Percentiles rank a stretch among this genome's conserved stretches.
Conservation (phyloP, 495 filamentous ascomycete species). For the Hyaloscypha bicolor region DNA sequence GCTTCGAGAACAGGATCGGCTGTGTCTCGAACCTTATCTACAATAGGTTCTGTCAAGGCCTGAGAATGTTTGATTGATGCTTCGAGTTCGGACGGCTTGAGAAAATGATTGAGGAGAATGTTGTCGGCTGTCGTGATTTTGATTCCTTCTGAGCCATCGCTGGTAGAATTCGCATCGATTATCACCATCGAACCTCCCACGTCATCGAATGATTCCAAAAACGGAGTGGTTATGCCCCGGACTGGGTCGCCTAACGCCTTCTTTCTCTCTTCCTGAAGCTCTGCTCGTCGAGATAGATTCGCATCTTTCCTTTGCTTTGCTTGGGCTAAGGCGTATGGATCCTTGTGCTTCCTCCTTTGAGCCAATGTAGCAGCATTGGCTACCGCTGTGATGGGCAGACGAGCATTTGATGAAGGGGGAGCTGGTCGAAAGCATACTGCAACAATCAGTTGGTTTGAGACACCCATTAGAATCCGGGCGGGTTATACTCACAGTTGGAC, state of each 20-base stretch:
- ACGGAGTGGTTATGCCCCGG: conserved; percentile 74
- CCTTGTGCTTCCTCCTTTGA: conserved; percentile 46
- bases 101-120: conserved; percentile 70
- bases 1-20: conserved; percentile 51
- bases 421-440: conserved; percentile 52
- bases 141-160: conserved; percentile 28
- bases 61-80: conserved; percentile 64
- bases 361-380: conserved; percentile 31
- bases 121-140: conserved; percentile 38
- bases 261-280: conserved; percentile 62
- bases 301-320: conserved; percentile 76
- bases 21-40: conserved; percentile 37
- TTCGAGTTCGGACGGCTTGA: conserved; percentile 65
- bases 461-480: neutral
- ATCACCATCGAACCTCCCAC: conserved; percentile 36
- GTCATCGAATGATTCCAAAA: conserved; percentile 78
- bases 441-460: conserved; percentile 20
- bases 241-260: conserved; percentile 73
- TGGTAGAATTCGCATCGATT: conserved; percentile 41
- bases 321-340: conserved; percentile 71
- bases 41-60: conserved; percentile 59
- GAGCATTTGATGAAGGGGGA: conserved; percentile 27
- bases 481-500: conserved; percentile 54
- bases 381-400: conserved; percentile 24
- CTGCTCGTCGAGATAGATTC: conserved; percentile 72